phyloP scores from a whole-genome alignment of 805 yeast genomes.

The Saccharomycopsis olivae region DNA sequence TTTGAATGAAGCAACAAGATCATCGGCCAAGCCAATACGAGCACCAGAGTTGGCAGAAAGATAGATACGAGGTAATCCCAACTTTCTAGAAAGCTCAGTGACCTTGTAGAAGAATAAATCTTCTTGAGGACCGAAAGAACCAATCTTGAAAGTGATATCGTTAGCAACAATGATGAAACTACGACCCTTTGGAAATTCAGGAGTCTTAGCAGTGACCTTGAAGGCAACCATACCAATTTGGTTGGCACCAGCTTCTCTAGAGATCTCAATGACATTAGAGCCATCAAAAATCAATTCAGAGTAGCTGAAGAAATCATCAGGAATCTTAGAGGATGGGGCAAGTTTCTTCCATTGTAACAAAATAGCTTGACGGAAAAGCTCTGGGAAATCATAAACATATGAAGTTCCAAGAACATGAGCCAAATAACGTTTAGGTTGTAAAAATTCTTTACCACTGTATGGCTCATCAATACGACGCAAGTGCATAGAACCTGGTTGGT shows the following conservation, averaged over 20 bases:
- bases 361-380: constrained; percentile 89
- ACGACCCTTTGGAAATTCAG: constrained; percentile 96
- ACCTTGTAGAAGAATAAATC: constrained; percentile 87
- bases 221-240: constrained; percentile 97
- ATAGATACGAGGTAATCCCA: constrained; percentile 92
- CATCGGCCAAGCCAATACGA: constrained; percentile 96
- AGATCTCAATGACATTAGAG: constrained; percentile 70
- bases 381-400: constrained; percentile 98
- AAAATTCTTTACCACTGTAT: constrained; percentile 94
- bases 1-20: constrained; percentile 75
- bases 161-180: constrained; percentile 88
- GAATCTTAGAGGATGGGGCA: constrained; percentile 45
- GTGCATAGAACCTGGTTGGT: constrained; percentile 90
- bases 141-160: constrained; percentile 95
- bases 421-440: constrained; percentile 97
- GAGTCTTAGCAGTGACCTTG: constrained; percentile 82
- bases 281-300: constrained; percentile 83
- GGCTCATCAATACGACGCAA: constrained; percentile 92
- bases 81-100: constrained; percentile 80
- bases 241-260: constrained; percentile 95
- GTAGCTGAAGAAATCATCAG: constrained; percentile 68
- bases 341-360: constrained; percentile 72
- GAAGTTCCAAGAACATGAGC: constrained; percentile 99
- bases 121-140: constrained; percentile 97
- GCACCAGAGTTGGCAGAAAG: constrained; percentile 99